Conservation (phyloP, 2,329 filamentous ascomycete genomes). For the Apiospora phragmitis region DNA sequence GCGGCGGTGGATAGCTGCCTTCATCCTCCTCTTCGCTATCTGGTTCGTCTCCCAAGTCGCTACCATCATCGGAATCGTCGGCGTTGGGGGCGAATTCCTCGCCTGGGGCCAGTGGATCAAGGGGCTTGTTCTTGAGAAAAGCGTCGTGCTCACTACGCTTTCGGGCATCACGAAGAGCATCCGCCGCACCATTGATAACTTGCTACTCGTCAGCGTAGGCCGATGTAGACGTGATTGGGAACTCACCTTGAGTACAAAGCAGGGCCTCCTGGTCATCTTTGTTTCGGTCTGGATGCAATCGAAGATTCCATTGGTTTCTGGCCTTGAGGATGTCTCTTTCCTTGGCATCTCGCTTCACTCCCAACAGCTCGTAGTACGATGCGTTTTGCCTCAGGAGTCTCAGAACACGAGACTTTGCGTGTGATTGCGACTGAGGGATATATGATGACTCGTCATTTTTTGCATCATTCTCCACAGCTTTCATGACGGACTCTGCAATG, state of each 20-base stretch:
- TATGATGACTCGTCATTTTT: not conserved
- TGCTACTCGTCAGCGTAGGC: not conserved
- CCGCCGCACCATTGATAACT: not conserved
- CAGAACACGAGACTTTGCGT: not conserved
- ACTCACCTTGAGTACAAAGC: not conserved
- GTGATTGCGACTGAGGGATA: not conserved
- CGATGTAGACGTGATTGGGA: not conserved
- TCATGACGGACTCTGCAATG: not conserved
- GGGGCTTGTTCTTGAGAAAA: not conserved
- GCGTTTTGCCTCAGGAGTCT: not conserved
- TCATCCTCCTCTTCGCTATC: not conserved
- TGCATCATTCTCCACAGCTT: not conserved
- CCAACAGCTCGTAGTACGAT: not conserved
- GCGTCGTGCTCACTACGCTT: not conserved
- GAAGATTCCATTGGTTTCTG: not conserved
- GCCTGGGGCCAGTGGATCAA: not conserved
- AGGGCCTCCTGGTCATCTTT: not conserved
- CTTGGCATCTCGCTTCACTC: not conserved
- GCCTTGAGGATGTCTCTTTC: not conserved
- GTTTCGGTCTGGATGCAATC: not conserved
- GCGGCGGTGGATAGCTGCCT: not conserved
- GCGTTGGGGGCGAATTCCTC: not conserved
- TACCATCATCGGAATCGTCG: not conserved
- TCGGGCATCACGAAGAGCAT: not conserved
- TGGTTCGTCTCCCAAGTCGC: not conserved